Evolutionary conservation across 2,329 filamentous ascomycete species (phyloP), one percentile per base, ranked within the genome.

Genomic region (Amesomyces nigricolor): DNA sequence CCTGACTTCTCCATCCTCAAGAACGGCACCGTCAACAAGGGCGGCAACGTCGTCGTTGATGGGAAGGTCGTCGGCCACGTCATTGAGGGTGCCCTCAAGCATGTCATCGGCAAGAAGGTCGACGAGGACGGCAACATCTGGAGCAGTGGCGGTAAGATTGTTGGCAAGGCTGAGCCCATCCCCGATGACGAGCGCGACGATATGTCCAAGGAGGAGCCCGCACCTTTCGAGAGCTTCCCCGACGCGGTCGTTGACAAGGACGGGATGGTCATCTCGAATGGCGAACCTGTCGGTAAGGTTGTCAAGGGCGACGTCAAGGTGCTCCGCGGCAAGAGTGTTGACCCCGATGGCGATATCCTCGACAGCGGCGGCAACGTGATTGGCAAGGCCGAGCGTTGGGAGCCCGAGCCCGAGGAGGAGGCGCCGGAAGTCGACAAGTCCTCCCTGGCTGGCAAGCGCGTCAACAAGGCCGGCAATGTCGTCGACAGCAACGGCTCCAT

Each of bases 91-190:
- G 80, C 84, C 14, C 63, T 81, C 16, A 80, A 85, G 68, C 75
- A 86, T 59, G 76, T 89, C 5, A 69, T 84, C 32, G 85, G 85
- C 62, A 82, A 80, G 64, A 80, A 80, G 65, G 74, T 82, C 35
- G 85, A 88, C 59, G 81, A 80, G 52, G 72, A 87, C 37, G 87
- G 87, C 44, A 76, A 86, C 61, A 85, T 89, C 71, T 89, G 83
- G 81, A 84, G 84, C 65, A 85, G 88, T 58, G 75, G 75, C 5
- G 87, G 86, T 58, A 81, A 88, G 67, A 75, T 86, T 38, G 79
- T 89, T 49, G 87, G 86, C 30, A 79, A 80, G 51, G 82, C 78
- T 43, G 85, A 89, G 70, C 78, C 85, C 11, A 79, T 87, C 57
- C 79, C 85, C 3, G 72, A 78, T 3, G 69, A 68, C 14, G 80